These are phyloP conservation scores for Oemleria cerasiformis DNA, from an alignment of 306 rosid genomes.

Conservation along the genomic window DNA sequence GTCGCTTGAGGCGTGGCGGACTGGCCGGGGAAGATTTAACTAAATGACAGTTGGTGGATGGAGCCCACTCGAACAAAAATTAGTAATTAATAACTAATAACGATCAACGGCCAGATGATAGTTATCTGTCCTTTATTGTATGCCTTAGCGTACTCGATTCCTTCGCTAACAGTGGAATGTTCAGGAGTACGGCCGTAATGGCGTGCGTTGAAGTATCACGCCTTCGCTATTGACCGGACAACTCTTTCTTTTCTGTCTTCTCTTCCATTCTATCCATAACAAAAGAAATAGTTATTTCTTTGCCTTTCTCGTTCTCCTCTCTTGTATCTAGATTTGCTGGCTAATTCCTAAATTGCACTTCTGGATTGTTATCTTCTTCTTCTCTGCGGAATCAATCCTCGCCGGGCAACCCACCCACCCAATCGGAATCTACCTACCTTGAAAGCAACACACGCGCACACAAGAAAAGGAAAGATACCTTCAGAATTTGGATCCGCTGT, in stretches of 20 bases:
- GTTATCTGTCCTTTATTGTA: not conserved
- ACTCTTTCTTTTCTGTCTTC: not conserved
- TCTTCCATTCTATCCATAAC: not conserved
- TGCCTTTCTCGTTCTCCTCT: not conserved
- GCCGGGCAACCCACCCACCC: not conserved
- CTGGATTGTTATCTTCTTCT: not conserved
- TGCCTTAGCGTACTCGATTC: not conserved
- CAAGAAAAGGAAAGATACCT: not conserved
- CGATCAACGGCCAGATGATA: not conserved
- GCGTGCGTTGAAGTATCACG: conserved; percentile 14
- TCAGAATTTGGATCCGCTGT: conserved; percentile 8
- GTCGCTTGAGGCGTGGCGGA: no score
- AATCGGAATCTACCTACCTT: not conserved
- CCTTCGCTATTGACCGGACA: conserved; percentile 18
- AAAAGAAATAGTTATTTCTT: not conserved
- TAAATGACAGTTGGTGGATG: not conserved
- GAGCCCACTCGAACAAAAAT: not conserved
- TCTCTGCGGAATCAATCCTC: not conserved
- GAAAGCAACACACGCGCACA: not conserved
- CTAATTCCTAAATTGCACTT: not conserved
- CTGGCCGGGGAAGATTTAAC: not conserved
- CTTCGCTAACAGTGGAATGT: conserved; percentile 9
- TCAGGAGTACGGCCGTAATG: not conserved
- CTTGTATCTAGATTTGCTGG: not conserved
- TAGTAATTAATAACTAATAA: not conserved